phyloP scores from a whole-genome alignment of 2,329 filamentous ascomycete species.

The Dothistroma pini region DNA sequence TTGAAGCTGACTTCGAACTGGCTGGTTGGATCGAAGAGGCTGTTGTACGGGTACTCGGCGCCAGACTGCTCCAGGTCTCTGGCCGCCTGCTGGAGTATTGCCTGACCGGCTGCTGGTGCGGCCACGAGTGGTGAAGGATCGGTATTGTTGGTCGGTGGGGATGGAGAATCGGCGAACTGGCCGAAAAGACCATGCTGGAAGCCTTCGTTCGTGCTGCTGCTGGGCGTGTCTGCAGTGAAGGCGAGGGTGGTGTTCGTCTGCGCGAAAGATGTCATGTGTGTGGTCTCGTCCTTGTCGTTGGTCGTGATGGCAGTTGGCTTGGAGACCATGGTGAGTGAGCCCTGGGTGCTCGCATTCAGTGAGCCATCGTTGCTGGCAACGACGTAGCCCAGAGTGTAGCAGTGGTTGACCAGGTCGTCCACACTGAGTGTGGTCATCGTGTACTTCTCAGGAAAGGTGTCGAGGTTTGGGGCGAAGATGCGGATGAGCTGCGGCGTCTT shows the following conservation, averaged over 20 bases:
- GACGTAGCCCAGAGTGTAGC: slow-evolving; percentile 15
- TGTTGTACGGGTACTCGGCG: slow-evolving; percentile 11
- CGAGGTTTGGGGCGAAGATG: slow-evolving; percentile 15
- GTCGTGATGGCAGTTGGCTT: slow-evolving; percentile 19
- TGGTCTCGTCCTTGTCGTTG: slow-evolving; percentile 14
- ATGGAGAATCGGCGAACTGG: slow-evolving; percentile 1
- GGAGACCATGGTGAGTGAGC: slow-evolving; percentile 26
- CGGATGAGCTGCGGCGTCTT: slow-evolving; percentile 11
- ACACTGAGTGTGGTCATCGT: slow-evolving; percentile 7
- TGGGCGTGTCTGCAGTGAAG: slow-evolving; percentile 11
- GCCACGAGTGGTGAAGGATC: slow-evolving; percentile 7
- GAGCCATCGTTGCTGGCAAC: slow-evolving; percentile 17
- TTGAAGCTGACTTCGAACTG: slow-evolving; percentile 23
- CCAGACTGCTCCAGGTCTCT: slow-evolving; percentile 12
- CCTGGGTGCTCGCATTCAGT: slow-evolving; percentile 16
- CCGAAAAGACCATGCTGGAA: slow-evolving; percentile 5
- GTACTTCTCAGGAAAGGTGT: slow-evolving; percentile 8
- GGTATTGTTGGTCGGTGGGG: not conserved
- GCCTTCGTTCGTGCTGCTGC: slow-evolving; percentile 10
- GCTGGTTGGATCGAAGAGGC: slow-evolving; percentile 12
- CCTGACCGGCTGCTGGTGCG: not conserved
- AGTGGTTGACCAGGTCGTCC: slow-evolving; percentile 16
- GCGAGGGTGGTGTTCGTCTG: slow-evolving; percentile 11
- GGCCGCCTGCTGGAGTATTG: slow-evolving; percentile 18
- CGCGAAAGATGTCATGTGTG: slow-evolving; percentile 11